These are phyloP conservation scores for Salvia rosmarinus DNA, from an alignment of 257 asterid species.

Conservation along the genomic window DNA sequence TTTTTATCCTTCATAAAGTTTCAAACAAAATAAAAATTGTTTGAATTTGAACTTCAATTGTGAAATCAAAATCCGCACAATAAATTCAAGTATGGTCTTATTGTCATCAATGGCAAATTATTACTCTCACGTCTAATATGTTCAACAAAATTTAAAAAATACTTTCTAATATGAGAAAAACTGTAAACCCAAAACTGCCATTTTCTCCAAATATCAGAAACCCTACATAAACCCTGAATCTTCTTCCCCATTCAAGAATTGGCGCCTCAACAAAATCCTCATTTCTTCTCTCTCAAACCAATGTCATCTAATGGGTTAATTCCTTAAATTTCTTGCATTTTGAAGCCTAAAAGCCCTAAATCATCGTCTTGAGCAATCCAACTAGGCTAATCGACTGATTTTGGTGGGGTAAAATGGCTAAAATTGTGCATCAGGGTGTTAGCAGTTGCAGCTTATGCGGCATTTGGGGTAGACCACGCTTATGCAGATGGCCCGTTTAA, in stretches of 20 bases:
- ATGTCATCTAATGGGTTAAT: background rate
- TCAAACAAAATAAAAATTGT: no score
- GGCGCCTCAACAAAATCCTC: constrained; percentile 35
- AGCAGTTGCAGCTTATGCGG: constrained; percentile 67
- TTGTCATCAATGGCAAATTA: no score
- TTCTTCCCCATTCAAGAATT: constrained; percentile 26
- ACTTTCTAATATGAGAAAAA: no score
- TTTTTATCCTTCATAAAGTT: no score
- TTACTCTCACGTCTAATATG: no score
- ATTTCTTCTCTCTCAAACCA: constrained; percentile 37
- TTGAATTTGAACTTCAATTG: no score
- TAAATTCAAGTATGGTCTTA: no score
- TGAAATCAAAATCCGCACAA: no score
- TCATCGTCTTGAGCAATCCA: background rate
- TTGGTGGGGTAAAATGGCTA: constrained; percentile 48
- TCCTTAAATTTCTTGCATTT: background rate
- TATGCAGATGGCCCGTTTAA: constrained; percentile 65
- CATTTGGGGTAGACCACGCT: constrained; percentile 52
- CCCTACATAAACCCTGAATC: constrained; percentile 60
- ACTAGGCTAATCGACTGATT: background rate
- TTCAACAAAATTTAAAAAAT: no score
- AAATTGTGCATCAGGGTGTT: constrained; percentile 59
- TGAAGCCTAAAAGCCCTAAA: background rate
- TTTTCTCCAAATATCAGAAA: constrained; percentile 41
- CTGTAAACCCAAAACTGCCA: background rate